phyloP scores from a whole-genome alignment of 371 early-diverging fungal species.

The Saksenaea oblongispora region DNA sequence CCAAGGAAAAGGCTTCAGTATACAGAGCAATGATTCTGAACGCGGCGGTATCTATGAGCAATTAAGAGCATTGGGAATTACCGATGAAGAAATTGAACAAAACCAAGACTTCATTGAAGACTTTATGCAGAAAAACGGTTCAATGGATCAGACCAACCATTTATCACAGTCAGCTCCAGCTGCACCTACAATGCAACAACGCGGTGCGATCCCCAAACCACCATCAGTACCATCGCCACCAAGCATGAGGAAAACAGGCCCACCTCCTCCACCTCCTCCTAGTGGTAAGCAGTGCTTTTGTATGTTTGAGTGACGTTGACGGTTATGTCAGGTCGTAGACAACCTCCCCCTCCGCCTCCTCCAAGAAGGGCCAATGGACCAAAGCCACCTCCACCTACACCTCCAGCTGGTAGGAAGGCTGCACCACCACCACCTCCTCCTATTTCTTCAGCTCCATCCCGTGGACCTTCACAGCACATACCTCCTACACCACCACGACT shows the following conservation, averaged over 20 bases:
- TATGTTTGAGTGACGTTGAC: neutral
- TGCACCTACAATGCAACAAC: neutral
- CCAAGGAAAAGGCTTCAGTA: constrained; percentile 78
- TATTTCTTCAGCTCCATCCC: neutral
- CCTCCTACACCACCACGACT: neutral
- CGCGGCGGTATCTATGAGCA: constrained; percentile 76
- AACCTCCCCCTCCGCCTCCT: constrained; percentile 23
- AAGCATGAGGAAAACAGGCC: constrained; percentile 6
- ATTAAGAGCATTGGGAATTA: constrained; percentile 78
- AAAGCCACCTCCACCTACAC: constrained; percentile 4
- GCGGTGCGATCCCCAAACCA: neutral
- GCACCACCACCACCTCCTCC: constrained; percentile 12
- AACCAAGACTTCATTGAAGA: constrained; percentile 55
- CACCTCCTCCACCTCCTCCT: constrained; percentile 23
- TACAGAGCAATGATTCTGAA: constrained; percentile 79
- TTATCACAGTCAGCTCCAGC: constrained; percentile 33
- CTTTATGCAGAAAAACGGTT: constrained; percentile 50
- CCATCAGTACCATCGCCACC: neutral
- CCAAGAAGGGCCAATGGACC: constrained; percentile 13
- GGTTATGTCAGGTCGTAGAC: constrained; percentile 15
- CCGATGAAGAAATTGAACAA: constrained; percentile 65
- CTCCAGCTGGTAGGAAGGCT: constrained; percentile 6
- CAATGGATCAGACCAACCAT: neutral
- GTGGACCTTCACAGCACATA: neutral
- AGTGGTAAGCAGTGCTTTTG: constrained; percentile 10